These are phyloP conservation scores for Papiliotrema nemorosa DNA, from an alignment of 1,284 basidiomycete species.

Conservation along the genomic window DNA sequence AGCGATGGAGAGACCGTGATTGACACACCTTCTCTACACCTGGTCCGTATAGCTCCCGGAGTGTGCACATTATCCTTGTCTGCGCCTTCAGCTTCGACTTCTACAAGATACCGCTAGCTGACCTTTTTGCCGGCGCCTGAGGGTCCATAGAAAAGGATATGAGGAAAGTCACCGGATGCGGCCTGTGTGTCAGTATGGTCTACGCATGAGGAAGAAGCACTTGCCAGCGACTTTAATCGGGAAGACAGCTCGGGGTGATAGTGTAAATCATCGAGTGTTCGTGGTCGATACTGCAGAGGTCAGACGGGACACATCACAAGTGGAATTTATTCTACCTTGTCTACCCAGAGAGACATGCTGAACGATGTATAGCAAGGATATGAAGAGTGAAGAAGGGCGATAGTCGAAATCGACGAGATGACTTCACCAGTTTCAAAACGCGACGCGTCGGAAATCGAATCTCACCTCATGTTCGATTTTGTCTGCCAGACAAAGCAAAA, in stretches of 20 bases:
- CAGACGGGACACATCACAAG: background rate
- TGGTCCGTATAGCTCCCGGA: conserved; percentile 84
- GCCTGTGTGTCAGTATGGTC: conserved; percentile 54
- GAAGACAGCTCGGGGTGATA: conserved; percentile 81
- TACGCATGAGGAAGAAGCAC: conserved; percentile 23
- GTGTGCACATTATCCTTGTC: conserved; percentile 85
- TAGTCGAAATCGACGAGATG: no score
- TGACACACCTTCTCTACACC: conserved; percentile 80
- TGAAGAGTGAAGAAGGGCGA: background rate
- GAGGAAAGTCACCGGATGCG: conserved; percentile 89
- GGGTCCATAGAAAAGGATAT: conserved; percentile 96
- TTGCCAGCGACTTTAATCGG: conserved; percentile 73
- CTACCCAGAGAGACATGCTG: conserved; percentile 85
- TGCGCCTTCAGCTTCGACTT: conserved; percentile 13
- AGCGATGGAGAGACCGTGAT: background rate
- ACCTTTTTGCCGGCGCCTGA: conserved; percentile 93
- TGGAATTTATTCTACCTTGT: conserved; percentile 57
- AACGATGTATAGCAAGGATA: no score
- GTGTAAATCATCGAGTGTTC: conserved; percentile 76
- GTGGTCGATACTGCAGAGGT: conserved; percentile 70
- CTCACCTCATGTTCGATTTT: no score
- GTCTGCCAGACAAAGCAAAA: no score
- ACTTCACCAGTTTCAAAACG: no score
- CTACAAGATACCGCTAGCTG: background rate
- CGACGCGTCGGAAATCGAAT: no score